These are phyloP conservation scores for Brassica napus DNA, from an alignment of 345 rosid species.

Conservation along the genomic window Da-Ae NC_063441.1:15737001-15737500, in stretches of 20 bases:
- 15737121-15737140: conserved; percentile 64
- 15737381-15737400: not conserved
- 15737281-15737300: conserved; percentile 74
- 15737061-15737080: conserved; percentile 75
- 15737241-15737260: conserved; percentile 59
- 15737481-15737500: no score
- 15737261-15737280: conserved; percentile 57
- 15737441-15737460: no score
- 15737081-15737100: conserved; percentile 76
- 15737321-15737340: not conserved
- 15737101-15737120: conserved; percentile 64
- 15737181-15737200: conserved; percentile 53
- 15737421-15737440: no score
- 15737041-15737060: conserved; percentile 33
- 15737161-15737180: conserved; percentile 64
- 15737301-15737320: conserved; percentile 79
- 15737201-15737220: conserved; percentile 57
- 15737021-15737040: not conserved
- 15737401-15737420: not conserved
- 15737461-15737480: no score
- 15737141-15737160: conserved; percentile 70
- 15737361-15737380: not conserved
- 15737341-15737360: not conserved
- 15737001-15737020: not conserved
- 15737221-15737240: conserved; percentile 57